phyloP scores from a whole-genome alignment of 352 stramenopile species.

The Peronosclerospora sorghi region DNA sequence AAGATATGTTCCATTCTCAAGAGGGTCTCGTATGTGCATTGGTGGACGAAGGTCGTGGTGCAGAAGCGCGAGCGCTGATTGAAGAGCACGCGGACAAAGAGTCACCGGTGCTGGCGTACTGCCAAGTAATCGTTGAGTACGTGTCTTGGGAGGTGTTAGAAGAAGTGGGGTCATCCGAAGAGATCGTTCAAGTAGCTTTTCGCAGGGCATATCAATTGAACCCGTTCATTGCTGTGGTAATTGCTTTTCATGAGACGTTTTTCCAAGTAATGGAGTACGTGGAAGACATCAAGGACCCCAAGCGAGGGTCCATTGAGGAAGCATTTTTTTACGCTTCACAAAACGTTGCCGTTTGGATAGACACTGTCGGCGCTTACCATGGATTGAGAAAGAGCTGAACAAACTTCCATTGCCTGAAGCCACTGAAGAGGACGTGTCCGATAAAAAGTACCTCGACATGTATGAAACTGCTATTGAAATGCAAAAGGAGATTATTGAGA shows the following conservation, averaged over 20 bases:
- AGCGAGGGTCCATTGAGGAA: slow-evolving; percentile 70
- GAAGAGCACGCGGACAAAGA: slow-evolving; percentile 41
- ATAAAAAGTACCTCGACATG: slow-evolving; percentile 83
- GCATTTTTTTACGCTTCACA: slow-evolving; percentile 63
- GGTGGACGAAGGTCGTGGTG: slow-evolving; percentile 68
- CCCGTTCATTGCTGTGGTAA: slow-evolving; percentile 70
- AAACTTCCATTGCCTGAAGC: slow-evolving; percentile 34
- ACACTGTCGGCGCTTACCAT: slow-evolving; percentile 73
- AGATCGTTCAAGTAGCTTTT: slow-evolving; percentile 64
- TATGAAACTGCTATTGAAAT: slow-evolving; percentile 80
- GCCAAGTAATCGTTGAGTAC: slow-evolving; percentile 77
- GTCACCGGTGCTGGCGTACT: slow-evolving; percentile 72
- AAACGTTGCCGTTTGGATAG: slow-evolving; percentile 79
- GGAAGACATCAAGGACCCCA: slow-evolving; percentile 65
- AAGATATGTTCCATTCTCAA: slow-evolving; percentile 42
- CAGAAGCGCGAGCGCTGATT: slow-evolving; percentile 55
- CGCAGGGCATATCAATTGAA: slow-evolving; percentile 59
- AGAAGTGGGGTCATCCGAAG: slow-evolving; percentile 65
- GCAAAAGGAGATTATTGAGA: slow-evolving; percentile 55
- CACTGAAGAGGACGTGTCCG: slow-evolving; percentile 39
- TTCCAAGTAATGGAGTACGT: slow-evolving; percentile 73
- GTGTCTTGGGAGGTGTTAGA: slow-evolving; percentile 83
- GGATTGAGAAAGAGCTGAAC: slow-evolving; percentile 73
- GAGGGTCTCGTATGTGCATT: slow-evolving; percentile 68
- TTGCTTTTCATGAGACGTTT: no score